phyloP scores from a whole-genome alignment of 768 basidiomycete genomes.

The Leucocoprinus birnbaumii region DNA sequence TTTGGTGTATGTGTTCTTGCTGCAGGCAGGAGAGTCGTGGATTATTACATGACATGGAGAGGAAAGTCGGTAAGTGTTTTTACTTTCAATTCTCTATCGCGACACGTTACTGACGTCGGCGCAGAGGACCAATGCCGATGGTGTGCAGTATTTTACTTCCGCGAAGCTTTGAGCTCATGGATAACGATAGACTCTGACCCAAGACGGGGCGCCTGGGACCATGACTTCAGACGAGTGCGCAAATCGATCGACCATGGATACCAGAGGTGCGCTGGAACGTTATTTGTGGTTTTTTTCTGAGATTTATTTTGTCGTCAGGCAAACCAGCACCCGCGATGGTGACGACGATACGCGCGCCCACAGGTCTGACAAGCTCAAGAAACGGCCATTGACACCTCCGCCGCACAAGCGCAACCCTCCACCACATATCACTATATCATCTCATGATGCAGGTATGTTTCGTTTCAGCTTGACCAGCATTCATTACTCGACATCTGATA shows the following conservation, averaged over 20 bases:
- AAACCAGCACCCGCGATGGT: constrained; percentile 5
- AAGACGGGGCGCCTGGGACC: constrained; percentile 32
- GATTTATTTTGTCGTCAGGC: not conserved
- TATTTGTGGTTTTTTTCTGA: not conserved
- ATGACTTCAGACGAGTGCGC: constrained; percentile 39
- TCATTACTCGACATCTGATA: not conserved
- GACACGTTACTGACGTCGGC: not conserved
- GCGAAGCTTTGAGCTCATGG: not conserved
- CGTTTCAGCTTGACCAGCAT: not conserved
- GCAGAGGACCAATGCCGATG: constrained; percentile 21
- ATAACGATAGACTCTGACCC: constrained; percentile 19
- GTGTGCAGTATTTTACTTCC: constrained; percentile 11
- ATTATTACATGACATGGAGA: constrained; percentile 52
- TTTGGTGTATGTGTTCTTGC: constrained; percentile 42
- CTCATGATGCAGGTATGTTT: constrained; percentile 8
- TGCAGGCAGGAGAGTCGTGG: constrained; percentile 37
- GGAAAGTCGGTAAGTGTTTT: constrained; percentile 32
- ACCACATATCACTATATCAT: constrained; percentile 9
- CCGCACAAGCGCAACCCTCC: constrained; percentile 2
- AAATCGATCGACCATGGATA: constrained; percentile 41
- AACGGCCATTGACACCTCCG: constrained; percentile 8
- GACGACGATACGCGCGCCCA: constrained; percentile 1
- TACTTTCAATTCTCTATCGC: not conserved
- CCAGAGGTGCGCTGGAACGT: constrained; percentile 29
- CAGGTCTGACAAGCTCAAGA: constrained; percentile 8